A percentile compares a stretch with the other conserved stretches of the same genome.
phyloP scores from a whole-genome alignment of 352 stramenopile genomes.

The Globisporangium nodosum region DNA sequence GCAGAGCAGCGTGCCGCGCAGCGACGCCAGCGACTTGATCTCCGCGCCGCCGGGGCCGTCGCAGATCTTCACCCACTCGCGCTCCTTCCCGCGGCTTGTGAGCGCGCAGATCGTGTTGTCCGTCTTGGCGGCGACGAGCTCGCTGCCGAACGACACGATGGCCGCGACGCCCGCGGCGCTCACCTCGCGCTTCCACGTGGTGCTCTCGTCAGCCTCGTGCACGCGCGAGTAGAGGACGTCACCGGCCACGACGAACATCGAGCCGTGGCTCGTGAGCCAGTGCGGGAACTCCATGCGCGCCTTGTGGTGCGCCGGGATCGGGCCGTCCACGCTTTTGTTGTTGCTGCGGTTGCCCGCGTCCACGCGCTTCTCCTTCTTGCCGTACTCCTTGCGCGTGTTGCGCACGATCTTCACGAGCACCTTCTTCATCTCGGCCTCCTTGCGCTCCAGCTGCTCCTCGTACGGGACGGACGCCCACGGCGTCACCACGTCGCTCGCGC shows the following conservation, averaged over 20 bases:
- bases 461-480: conserved; percentile 78
- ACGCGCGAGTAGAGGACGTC: conserved; percentile 51
- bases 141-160: conserved; percentile 73
- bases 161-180: conserved; percentile 38
- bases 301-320: conserved; percentile 44
- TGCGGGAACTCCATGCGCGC: conserved; percentile 34
- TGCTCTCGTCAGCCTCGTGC: conserved; percentile 39
- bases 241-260: conserved; percentile 58
- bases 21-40: conserved; percentile 58
- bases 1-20: conserved; percentile 58
- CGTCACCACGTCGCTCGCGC: conserved; percentile 74
- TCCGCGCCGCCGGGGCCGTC: conserved; percentile 24
- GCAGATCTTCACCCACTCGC: conserved; percentile 49
- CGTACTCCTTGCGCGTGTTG: conserved; percentile 78
- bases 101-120: conserved; percentile 54
- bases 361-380: conserved; percentile 84
- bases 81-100: conserved; percentile 27
- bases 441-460: conserved; percentile 76
- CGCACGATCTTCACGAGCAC: conserved; percentile 84
- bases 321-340: conserved; percentile 10
- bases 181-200: conserved; percentile 36
- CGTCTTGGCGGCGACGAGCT: conserved; percentile 53
- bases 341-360: conserved; percentile 47
- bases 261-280: conserved; percentile 77
- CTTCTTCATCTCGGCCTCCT: conserved; percentile 88